These are phyloP conservation scores for Tuber borchii DNA, from an alignment of 495 filamentous ascomycete genomes.

Conservation along the genomic window DNA sequence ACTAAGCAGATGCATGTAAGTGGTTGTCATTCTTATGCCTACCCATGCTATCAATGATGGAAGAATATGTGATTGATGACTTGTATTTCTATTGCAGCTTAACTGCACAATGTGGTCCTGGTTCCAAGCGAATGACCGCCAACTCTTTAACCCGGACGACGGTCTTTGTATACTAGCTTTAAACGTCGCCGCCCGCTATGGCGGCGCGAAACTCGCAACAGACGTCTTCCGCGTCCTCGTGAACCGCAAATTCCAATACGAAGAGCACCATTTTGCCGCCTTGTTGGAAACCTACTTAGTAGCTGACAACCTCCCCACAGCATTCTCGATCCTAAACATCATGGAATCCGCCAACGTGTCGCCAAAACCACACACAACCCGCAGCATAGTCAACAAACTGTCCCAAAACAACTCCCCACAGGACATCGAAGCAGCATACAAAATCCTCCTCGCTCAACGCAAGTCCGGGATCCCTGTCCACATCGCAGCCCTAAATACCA, in stretches of 20 bases:
- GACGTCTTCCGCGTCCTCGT: conserved; percentile 56
- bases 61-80: conserved; percentile 40
- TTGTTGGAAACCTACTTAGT: conserved; percentile 61
- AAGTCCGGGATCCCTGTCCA: conserved; percentile 31
- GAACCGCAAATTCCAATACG: conserved; percentile 50
- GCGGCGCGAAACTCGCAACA: conserved; percentile 62
- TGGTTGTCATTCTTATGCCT: neutral
- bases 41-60: conserved; percentile 15
- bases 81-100: conserved; percentile 44
- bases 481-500: conserved; percentile 52
- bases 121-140: conserved; percentile 52
- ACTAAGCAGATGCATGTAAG: conserved; percentile 50
- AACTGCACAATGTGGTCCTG: conserved; percentile 59
- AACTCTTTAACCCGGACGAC: conserved; percentile 59
- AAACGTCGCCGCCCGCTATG: conserved; percentile 58
- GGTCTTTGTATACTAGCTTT: conserved; percentile 61
- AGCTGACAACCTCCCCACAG: conserved; percentile 50
- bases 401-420: neutral
- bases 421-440: conserved; percentile 24
- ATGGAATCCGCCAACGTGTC: conserved; percentile 58
- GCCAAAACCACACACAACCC: conserved; percentile 52
- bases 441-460: conserved; percentile 10
- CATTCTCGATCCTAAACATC: conserved; percentile 58
- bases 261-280: conserved; percentile 66
- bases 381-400: conserved; percentile 52